Percentiles rank a stretch among this genome's conserved stretches.
Evolutionary conservation across 345 rosid species (phyloP).

Genomic region (Hibiscus syriacus): DNA sequence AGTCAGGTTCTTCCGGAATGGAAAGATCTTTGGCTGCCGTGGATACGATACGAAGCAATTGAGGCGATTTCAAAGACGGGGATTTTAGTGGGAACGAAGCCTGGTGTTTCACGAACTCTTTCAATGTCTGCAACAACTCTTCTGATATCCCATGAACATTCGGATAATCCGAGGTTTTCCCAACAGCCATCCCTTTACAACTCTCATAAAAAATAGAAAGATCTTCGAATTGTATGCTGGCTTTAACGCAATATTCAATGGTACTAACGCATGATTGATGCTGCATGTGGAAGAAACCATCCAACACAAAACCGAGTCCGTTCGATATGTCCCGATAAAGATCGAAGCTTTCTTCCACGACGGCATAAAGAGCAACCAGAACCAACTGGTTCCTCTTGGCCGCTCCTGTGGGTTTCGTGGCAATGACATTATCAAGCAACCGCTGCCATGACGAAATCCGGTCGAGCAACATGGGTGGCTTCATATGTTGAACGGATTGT

Average conservation of each 20-base stretch:
- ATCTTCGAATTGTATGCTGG: neutral
- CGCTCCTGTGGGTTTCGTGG: too few species aligned
- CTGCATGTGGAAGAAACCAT: neutral
- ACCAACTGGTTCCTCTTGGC: too few species aligned
- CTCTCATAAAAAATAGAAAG: neutral
- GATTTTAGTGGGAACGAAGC: neutral
- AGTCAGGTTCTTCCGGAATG: too few species aligned
- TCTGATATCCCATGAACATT: neutral
- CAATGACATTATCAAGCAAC: too few species aligned
- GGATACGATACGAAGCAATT: neutral
- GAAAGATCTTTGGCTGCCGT: neutral
- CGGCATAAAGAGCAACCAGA: too few species aligned
- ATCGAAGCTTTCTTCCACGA: too few species aligned
- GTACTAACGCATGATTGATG: neutral
- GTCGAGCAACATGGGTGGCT: neutral
- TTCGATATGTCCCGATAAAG: too few species aligned
- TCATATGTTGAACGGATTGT: neutral
- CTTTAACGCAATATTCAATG: too few species aligned
- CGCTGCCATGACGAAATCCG: neutral
- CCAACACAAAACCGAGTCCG: neutral
- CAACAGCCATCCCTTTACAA: neutral
- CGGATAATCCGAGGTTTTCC: too few species aligned
- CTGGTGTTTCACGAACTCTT: neutral
- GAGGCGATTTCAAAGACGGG: neutral
- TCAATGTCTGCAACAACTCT: neutral